Evolutionary conservation across 345 rosid species (phyloP).

Genomic region (Populus tremula): DNA sequence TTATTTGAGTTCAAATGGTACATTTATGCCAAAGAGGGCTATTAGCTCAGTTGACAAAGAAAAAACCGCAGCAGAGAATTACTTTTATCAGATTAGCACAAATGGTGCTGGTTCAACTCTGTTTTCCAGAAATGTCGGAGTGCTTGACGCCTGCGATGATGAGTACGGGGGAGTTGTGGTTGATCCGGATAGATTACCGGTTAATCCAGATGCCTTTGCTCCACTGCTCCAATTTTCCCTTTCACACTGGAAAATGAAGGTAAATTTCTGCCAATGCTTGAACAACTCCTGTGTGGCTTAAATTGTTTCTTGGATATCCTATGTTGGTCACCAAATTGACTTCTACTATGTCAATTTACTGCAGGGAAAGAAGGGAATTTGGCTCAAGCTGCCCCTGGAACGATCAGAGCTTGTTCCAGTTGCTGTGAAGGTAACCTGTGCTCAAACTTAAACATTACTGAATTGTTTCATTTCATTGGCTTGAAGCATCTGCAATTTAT

Average conservation of each 20-base stretch:
- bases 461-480: not conserved
- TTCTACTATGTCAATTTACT: constrained; percentile 6
- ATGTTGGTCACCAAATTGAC: not conserved
- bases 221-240: constrained; percentile 55
- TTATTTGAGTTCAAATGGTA: constrained; percentile 37
- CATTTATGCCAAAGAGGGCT: constrained; percentile 34
- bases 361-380: constrained; percentile 84
- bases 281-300: not conserved
- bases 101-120: constrained; percentile 32
- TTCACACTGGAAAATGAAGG: constrained; percentile 65
- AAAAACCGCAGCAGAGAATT: constrained; percentile 32
- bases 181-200: constrained; percentile 60
- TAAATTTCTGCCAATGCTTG: constrained; percentile 6
- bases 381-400: constrained; percentile 75
- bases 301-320: not conserved
- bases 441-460: not conserved
- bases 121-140: constrained; percentile 33
- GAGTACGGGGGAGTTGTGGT: constrained; percentile 81
- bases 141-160: constrained; percentile 64
- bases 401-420: constrained; percentile 76
- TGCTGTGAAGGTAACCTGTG: constrained; percentile 61
- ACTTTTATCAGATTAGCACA: constrained; percentile 32
- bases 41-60: constrained; percentile 30
- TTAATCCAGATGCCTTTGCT: constrained; percentile 43
- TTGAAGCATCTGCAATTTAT: not conserved